Evolutionary conservation across 1,139 yeast species (phyloP), one percentile per base, ranked within the genome.

Genomic region (Taphrina deformans): DNA sequence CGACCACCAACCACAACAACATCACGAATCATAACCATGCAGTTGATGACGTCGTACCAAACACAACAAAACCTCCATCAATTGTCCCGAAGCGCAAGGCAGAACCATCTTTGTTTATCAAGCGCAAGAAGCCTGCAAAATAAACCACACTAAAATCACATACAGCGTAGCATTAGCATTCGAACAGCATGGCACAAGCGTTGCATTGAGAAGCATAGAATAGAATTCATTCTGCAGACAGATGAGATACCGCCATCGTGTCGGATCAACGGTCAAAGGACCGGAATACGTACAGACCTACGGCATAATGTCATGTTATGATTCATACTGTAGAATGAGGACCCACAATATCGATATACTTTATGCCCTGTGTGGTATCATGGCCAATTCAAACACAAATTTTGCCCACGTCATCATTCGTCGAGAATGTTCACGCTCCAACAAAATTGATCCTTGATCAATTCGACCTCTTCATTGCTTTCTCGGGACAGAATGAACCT

Each of bases 71-170:
- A 21, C 29, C 27, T 4, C 41, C 2, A n/a, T 14, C 53, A 6
- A 33, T 31, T 6, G 53, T 40, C 9, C 33, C 27, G 16, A 50
- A 50, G 50, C 23, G 35, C 12, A 59, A 59, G 31, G 40, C 55
- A 18, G 63, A 51, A 27, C 26, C 46, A 10, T 59, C 63, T 27
- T 23, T 59, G n/a, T 59, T 59, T 45, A 59, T 59, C 29, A 59
- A 59, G 51, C 48, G 63, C 40, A 59, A 59, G 51, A 48, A 41
- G 26, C 45, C 46, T 3, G 48, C 24, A n/a, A 53, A 24, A 35
- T 38, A 6, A 23, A 1, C n/a, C 1, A 27, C 10, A 27, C 2
- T 12, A 3, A 3, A 27, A 1, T 1, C 35, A n/a, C 23, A 16
- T n/a, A 51, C 21, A 51, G 55, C 55, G 21, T 23, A 44, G 48